These are phyloP conservation scores for Monilinia aucupariae DNA, from an alignment of 2,329 filamentous ascomycete genomes.

Conservation along the genomic window DNA sequence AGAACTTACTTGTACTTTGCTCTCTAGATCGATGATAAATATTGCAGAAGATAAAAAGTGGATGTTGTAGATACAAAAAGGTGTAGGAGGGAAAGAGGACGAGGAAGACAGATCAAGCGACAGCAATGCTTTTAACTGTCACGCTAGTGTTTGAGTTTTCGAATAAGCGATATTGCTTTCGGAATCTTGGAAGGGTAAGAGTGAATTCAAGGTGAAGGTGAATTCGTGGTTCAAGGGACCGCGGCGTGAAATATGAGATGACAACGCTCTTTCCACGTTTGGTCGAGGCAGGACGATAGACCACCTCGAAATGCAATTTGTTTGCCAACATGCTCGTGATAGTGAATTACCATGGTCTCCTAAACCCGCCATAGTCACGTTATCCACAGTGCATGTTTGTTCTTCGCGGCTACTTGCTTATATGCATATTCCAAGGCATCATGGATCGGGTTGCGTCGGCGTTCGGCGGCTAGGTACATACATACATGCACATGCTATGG, in stretches of 20 bases:
- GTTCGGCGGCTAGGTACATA: too few relatives aligned
- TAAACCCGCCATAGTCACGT: not conserved
- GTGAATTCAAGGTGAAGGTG: not conserved
- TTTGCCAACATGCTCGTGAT: not conserved
- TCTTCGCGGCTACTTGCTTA: too few relatives aligned
- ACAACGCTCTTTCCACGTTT: not conserved
- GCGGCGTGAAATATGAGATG: not conserved
- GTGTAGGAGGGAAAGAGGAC: not conserved
- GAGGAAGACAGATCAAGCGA: not conserved
- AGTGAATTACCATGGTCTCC: not conserved
- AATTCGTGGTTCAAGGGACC: not conserved
- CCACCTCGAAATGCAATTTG: not conserved
- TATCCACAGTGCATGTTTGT: too few relatives aligned
- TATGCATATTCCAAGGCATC: too few relatives aligned
- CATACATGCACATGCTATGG: too few relatives aligned
- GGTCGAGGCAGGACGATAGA: not conserved
- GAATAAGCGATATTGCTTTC: not conserved
- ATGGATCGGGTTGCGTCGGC: too few relatives aligned
- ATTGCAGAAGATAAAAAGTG: not conserved
- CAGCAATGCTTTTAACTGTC: not conserved
- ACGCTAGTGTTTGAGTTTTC: not conserved
- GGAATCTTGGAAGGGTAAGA: not conserved
- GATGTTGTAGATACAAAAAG: too few relatives aligned
- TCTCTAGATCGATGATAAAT: not conserved
- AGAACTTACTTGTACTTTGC: not conserved